phyloP scores from a whole-genome alignment of 495 filamentous ascomycete species.

The Jackrogersella multiformis region DNA sequence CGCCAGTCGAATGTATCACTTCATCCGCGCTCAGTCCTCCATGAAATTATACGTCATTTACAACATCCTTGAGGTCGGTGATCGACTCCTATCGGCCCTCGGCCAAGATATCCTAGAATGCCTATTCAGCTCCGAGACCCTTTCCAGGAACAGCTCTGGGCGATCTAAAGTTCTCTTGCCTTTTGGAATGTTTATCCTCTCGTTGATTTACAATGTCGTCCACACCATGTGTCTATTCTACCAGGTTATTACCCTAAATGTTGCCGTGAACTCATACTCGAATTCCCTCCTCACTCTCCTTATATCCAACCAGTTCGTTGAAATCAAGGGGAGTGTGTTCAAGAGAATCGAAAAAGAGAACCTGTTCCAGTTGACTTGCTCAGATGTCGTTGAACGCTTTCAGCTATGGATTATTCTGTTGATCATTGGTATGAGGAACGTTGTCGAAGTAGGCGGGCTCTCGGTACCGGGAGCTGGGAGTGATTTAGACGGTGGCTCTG shows the following conservation, averaged over 20 bases:
- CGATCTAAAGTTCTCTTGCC: conserved; percentile 92
- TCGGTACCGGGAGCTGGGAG: conserved; percentile 58
- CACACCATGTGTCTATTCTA: conserved; percentile 92
- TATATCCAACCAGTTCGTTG: conserved; percentile 95
- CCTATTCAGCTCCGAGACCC: conserved; percentile 88
- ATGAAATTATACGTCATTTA: conserved; percentile 99
- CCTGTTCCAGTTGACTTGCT: conserved; percentile 93
- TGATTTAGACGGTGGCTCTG: conserved; percentile 50
- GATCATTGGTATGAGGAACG: conserved; percentile 94
- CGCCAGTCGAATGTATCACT: conserved; percentile 97
- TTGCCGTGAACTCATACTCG: conserved; percentile 98
- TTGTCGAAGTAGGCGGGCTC: conserved; percentile 87
- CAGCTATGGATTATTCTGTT: conserved; percentile 96
- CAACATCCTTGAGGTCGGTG: conserved; percentile 90
- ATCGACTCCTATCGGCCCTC: conserved; percentile 86
- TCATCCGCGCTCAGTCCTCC: conserved; percentile 92
- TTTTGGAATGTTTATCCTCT: conserved; percentile 88
- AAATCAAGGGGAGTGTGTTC: conserved; percentile 97
- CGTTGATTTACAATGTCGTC: conserved; percentile 84
- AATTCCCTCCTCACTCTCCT: conserved; percentile 93
- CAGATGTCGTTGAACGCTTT: conserved; percentile 96
- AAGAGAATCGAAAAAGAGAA: conserved; percentile 98
- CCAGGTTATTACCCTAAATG: conserved; percentile 96
- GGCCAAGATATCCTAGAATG: conserved; percentile 97
- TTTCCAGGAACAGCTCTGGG: conserved; percentile 86